Evolutionary conservation across 163 green algal genomes (phyloP).

Genomic region (Scenedesmus sp.): DNA sequence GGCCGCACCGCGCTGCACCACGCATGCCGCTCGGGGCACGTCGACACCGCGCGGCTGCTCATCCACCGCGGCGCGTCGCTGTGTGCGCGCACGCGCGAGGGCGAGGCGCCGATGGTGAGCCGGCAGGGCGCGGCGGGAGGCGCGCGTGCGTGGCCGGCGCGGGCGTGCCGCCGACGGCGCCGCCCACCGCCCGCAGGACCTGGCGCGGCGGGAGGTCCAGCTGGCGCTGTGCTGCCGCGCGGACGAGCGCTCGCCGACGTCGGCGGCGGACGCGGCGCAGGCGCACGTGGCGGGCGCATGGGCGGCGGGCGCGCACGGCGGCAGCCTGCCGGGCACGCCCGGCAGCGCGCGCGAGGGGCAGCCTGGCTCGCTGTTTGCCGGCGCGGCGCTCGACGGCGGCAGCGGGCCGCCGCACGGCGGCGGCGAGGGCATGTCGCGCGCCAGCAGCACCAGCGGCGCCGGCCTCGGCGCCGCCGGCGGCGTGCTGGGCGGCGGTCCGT

Average conservation of each 20-base stretch:
- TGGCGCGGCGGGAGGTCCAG: constrained; percentile 8
- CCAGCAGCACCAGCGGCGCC: no score
- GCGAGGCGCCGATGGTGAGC: constrained; percentile 47
- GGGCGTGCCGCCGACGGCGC: no score
- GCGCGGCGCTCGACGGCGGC: not conserved
- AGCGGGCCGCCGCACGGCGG: not conserved
- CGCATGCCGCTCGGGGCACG: constrained; percentile 53
- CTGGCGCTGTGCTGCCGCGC: constrained; percentile 17
- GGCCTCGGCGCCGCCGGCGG: not conserved
- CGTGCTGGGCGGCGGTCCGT: constrained; percentile 1
- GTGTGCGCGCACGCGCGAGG: constrained; percentile 40
- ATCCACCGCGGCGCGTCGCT: constrained; percentile 51
- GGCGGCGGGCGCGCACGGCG: not conserved
- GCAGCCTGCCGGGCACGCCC: not conserved
- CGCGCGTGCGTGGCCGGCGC: no score
- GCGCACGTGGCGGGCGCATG: not conserved
- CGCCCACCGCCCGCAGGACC: constrained; percentile 31
- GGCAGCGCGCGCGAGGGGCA: not conserved
- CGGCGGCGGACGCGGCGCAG: not conserved
- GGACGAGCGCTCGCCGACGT: constrained; percentile 23
- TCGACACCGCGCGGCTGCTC: constrained; percentile 49
- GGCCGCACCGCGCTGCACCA: constrained; percentile 62
- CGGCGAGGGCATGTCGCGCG: not conserved
- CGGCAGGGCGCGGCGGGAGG: not conserved
- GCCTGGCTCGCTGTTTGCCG: not conserved